Percentiles rank a stretch among this genome's conserved stretches.
phyloP scores from a whole-genome alignment of 2,329 filamentous ascomycete genomes.

The Pyricularia grisea region DNA sequence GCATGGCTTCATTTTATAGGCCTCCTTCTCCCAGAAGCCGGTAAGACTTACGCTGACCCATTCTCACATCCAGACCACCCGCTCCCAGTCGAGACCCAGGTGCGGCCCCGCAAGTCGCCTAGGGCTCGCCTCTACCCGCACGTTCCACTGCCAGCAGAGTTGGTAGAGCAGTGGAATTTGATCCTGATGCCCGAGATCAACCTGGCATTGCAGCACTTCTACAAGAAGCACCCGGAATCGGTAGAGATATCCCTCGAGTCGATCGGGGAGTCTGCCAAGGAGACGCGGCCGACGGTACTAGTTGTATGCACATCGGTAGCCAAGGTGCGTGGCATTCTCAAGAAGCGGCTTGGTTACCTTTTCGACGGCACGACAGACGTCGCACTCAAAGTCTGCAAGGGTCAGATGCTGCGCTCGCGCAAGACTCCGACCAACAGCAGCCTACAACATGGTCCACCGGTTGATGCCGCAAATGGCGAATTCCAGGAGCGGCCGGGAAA shows the following conservation, averaged over 20 bases:
- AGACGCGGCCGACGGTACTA: conserved; percentile 62
- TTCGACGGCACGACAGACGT: conserved; percentile 56
- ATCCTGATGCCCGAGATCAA: conserved; percentile 66
- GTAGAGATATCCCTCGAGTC: conserved; percentile 70
- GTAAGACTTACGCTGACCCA: neutral
- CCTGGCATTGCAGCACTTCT: conserved; percentile 58
- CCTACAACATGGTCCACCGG: neutral
- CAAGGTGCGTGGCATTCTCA: conserved; percentile 63
- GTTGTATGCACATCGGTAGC: conserved; percentile 68
- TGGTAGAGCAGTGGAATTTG: conserved; percentile 63
- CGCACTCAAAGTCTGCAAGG: conserved; percentile 62
- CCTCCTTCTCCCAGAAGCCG: neutral
- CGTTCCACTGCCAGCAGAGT: conserved; percentile 45
- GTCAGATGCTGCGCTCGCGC: conserved; percentile 55
- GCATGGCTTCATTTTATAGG: neutral
- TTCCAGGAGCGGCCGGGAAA: conserved; percentile 74
- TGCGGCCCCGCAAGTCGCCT: conserved; percentile 3
- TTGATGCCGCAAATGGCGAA: conserved; percentile 53
- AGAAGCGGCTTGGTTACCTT: conserved; percentile 53
- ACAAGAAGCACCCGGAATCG: conserved; percentile 65
- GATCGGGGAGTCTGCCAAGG: conserved; percentile 58
- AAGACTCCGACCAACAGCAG: conserved; percentile 15
- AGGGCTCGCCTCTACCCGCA: conserved; percentile 46
- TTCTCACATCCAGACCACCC: neutral
- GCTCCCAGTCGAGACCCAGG: neutral